These are phyloP conservation scores for Angomonas ambiguus DNA, from an alignment of 208 protist genomes.

Conservation along the genomic window DNA sequence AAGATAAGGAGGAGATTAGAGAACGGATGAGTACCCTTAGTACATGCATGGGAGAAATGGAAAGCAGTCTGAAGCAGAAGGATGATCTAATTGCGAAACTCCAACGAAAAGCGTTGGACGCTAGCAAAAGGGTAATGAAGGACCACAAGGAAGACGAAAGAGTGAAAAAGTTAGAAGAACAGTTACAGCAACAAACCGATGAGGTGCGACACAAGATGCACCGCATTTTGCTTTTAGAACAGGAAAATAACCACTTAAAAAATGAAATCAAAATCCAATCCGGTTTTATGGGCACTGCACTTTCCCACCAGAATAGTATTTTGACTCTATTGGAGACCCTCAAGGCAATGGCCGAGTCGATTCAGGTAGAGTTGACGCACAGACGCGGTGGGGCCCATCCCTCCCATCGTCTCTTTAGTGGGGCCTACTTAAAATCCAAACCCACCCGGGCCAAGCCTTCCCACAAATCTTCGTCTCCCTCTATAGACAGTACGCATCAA, in stretches of 20 bases:
- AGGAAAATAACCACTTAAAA: slow-evolving; percentile 19
- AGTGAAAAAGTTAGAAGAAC: slow-evolving; percentile 17
- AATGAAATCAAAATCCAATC: background rate
- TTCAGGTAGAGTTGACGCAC: no score
- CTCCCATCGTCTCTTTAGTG: no score
- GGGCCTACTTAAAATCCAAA: no score
- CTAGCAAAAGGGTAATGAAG: slow-evolving; percentile 11
- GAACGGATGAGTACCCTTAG: slow-evolving; percentile 10
- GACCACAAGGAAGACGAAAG: slow-evolving; percentile 8
- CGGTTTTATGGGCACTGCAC: background rate
- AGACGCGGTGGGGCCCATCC: no score
- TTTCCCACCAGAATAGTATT: background rate
- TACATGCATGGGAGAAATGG: slow-evolving; percentile 23
- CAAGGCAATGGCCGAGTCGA: background rate
- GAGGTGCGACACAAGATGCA: slow-evolving; percentile 52
- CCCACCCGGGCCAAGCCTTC: no score
- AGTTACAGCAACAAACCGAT: slow-evolving; percentile 52
- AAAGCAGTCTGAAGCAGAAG: slow-evolving; percentile 17
- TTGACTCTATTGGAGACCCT: background rate
- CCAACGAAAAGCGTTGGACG: slow-evolving; percentile 16
- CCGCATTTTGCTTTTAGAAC: slow-evolving; percentile 36
- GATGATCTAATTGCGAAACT: slow-evolving; percentile 22
- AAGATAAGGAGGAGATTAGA: slow-evolving; percentile 16
- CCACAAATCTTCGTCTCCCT: no score
- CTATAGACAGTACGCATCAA: no score